Percentiles rank a stretch among this genome's conserved stretches.
Conservation (phyloP, 352 stramenopile species). For the Globisporangium takayamanum region DNA sequence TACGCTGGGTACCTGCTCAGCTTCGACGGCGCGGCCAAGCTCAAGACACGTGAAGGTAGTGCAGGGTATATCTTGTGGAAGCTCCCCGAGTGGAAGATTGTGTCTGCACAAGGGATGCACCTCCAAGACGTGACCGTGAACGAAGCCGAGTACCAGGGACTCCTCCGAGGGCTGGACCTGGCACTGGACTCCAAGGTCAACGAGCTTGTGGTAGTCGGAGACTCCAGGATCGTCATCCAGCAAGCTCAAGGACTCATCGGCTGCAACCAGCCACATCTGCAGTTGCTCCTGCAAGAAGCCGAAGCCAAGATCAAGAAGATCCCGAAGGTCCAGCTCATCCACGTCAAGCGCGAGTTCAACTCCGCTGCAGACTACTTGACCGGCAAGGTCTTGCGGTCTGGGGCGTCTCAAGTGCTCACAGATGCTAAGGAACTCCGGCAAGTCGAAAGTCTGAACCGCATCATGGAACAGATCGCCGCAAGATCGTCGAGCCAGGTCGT, state of each 20-base stretch:
- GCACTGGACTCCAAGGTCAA: not conserved
- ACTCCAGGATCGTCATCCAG: slow-evolving; percentile 17
- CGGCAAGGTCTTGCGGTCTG: not conserved
- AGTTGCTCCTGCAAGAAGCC: slow-evolving; percentile 3
- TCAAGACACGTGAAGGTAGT: slow-evolving; percentile 6
- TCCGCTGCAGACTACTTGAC: slow-evolving; percentile 6
- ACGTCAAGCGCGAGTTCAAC: slow-evolving; percentile 9
- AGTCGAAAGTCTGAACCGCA: not conserved
- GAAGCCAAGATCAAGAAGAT: not conserved
- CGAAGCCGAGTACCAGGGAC: slow-evolving; percentile 19
- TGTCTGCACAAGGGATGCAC: slow-evolving; percentile 8
- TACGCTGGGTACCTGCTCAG: slow-evolving; percentile 11
- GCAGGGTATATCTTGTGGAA: slow-evolving; percentile 16
- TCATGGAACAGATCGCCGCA: not conserved
- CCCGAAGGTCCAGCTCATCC: slow-evolving; percentile 1
- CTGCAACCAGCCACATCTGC: slow-evolving; percentile 9
- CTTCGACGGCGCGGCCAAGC: slow-evolving; percentile 20
- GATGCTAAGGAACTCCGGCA: not conserved
- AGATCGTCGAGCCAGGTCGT: too few species aligned
- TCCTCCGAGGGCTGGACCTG: slow-evolving; percentile 6
- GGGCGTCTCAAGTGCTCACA: not conserved
- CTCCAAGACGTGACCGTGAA: slow-evolving; percentile 16
- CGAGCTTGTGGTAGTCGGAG: slow-evolving; percentile 12
- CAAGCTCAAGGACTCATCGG: slow-evolving; percentile 9
- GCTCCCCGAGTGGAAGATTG: slow-evolving; percentile 13